Conservation (phyloP, 352 stramenopile genomes). For the Thalassiosira hispida region DNA sequence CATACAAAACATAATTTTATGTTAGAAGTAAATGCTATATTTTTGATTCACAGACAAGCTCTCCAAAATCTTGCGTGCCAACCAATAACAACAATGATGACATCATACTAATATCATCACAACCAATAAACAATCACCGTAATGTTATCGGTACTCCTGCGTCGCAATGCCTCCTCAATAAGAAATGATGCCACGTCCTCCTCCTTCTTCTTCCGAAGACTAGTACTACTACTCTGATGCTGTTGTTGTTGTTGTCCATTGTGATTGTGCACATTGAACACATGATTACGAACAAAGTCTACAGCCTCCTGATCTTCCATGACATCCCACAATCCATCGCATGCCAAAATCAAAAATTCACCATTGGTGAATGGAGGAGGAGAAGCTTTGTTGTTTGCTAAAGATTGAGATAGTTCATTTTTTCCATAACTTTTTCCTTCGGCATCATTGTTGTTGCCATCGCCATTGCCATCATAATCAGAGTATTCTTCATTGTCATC, state of each 20-base stretch:
- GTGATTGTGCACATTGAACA: slow-evolving; percentile 8
- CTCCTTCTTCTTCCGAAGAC: slow-evolving; percentile 21
- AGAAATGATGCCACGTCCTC: slow-evolving; percentile 61
- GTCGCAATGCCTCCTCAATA: slow-evolving; percentile 69
- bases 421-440: slow-evolving; percentile 15
- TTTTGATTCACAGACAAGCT: too few species aligned
- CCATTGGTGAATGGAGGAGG: slow-evolving; percentile 26
- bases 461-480: slow-evolving; percentile 24
- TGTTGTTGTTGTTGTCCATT: slow-evolving; percentile 1
- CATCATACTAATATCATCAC: too few species aligned
- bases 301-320: slow-evolving; percentile 84
- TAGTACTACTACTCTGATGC: neutral
- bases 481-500: slow-evolving; percentile 11
- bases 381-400: neutral
- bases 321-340: slow-evolving; percentile 88
- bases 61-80: too few species aligned
- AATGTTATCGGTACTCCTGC: slow-evolving; percentile 84
- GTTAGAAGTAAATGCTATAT: too few species aligned
- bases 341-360: slow-evolving; percentile 84
- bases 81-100: too few species aligned
- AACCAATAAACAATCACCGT: slow-evolving; percentile 76
- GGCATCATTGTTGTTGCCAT: neutral
- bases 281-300: slow-evolving; percentile 69
- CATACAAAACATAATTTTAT: too few species aligned
- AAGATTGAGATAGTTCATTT: neutral